Conservation (phyloP, 192 early-diverging fungal genomes). For the Glomus cerebriforme region DNA sequence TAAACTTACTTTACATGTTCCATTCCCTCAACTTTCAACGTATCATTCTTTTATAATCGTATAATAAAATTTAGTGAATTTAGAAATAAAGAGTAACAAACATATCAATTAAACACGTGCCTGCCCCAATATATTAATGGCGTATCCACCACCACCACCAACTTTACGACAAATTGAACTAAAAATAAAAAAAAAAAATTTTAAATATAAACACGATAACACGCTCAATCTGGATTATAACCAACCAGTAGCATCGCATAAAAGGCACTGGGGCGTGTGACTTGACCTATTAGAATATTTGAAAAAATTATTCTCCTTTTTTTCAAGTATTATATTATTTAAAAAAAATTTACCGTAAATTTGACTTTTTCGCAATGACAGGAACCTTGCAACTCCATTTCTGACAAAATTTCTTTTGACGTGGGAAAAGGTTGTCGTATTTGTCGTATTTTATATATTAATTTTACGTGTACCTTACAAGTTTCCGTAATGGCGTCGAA, state of each 20-base stretch:
- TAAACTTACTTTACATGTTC: slow-evolving; percentile 34
- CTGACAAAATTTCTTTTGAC: not conserved
- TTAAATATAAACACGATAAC: too few relatives aligned
- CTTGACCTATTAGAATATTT: slow-evolving; percentile 20
- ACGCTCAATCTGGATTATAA: not conserved
- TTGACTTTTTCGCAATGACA: slow-evolving; percentile 63
- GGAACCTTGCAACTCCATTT: slow-evolving; percentile 57
- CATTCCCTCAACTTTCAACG: slow-evolving; percentile 39
- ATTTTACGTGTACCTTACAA: not conserved
- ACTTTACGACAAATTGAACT: slow-evolving; percentile 68
- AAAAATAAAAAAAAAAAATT: not conserved
- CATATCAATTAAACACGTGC: not conserved
- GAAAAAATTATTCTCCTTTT: not conserved
- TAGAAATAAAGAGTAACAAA: not conserved
- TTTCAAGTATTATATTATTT: not conserved
- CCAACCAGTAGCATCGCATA: slow-evolving; percentile 59
- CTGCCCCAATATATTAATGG: slow-evolving; percentile 57
- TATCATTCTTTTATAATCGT: slow-evolving; percentile 29
- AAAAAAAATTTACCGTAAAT: slow-evolving; percentile 41
- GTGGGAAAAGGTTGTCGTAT: not conserved
- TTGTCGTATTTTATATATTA: not conserved
- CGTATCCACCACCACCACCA: slow-evolving; percentile 60
- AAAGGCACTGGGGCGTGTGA: slow-evolving; percentile 57
- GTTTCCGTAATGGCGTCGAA: too few relatives aligned
- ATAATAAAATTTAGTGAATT: not conserved